phyloP scores from a whole-genome alignment of 78 protist genomes.

The Protostelium mycophagum region DNA sequence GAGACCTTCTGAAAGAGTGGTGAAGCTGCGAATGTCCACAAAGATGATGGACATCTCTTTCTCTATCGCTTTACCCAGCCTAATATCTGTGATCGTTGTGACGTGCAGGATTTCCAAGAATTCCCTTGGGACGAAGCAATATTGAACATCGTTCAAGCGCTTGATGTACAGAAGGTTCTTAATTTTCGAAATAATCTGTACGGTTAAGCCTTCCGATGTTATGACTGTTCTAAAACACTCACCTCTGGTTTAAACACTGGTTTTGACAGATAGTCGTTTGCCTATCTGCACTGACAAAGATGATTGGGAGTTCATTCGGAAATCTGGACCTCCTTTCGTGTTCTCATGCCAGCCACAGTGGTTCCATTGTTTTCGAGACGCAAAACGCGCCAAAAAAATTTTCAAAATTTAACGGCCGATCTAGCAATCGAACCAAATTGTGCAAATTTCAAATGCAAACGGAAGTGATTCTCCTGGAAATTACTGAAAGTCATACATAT shows the following conservation, averaged over 20 bases:
- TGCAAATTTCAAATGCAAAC: no score
- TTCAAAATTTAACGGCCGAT: no score
- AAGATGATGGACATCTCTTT: neutral
- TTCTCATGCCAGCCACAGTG: no score
- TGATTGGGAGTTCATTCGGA: neutral
- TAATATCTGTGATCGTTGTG: neutral
- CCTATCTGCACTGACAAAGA: neutral
- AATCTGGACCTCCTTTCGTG: neutral
- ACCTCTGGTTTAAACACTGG: neutral
- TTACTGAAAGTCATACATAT: no score
- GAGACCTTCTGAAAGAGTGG: neutral
- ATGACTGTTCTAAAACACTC: neutral
- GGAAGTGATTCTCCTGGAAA: no score
- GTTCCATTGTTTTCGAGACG: no score
- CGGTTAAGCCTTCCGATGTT: neutral
- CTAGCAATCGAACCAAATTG: no score
- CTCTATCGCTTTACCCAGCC: neutral
- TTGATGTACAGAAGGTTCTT: neutral
- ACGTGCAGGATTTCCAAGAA: neutral
- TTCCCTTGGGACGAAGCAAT: neutral
- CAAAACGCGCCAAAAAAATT: no score
- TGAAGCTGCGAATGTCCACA: neutral
- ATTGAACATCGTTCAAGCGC: neutral
- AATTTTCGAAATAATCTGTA: neutral
- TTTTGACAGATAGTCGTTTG: neutral